Evolutionary conservation across 768 basidiomycete genomes (phyloP).

Genomic region (Thelephora aurantiotincta): DNA sequence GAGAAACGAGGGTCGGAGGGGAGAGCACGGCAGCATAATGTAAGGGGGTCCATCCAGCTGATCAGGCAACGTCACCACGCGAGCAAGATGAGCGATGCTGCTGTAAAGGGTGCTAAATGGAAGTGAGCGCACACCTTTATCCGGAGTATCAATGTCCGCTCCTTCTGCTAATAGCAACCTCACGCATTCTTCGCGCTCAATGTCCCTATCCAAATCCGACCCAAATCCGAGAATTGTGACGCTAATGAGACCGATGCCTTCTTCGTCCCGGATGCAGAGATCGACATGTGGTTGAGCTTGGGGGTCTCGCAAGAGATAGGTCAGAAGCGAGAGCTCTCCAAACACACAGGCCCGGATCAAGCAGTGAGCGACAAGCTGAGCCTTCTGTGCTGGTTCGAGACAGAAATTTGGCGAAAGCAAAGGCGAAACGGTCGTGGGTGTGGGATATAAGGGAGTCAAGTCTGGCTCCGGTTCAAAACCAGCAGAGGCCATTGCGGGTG

Average conservation of each 20-base stretch:
- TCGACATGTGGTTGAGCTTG: conserved; percentile 56
- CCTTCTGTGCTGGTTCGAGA: conserved; percentile 52
- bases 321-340: conserved; percentile 58
- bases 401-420: conserved; percentile 57
- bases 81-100: background rate
- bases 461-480: conserved; percentile 61
- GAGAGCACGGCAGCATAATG: conserved; percentile 84
- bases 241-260: conserved; percentile 72
- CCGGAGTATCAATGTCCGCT: conserved; percentile 43
- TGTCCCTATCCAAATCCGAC: conserved; percentile 65
- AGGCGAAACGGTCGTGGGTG: conserved; percentile 41
- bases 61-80: background rate
- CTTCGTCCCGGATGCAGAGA: conserved; percentile 64
- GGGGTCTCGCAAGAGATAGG: conserved; percentile 55
- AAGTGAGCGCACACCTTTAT: conserved; percentile 38
- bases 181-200: conserved; percentile 87
- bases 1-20: conserved; percentile 83
- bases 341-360: conserved; percentile 66
- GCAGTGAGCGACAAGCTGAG: conserved; percentile 59
- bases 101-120: background rate
- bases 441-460: conserved; percentile 67
- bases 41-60: conserved; percentile 91
- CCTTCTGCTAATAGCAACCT: conserved; percentile 69
- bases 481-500: conserved; percentile 17
- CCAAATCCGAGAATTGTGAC: conserved; percentile 72